These are phyloP conservation scores for Paraconiothyrium brasiliense DNA, from an alignment of 2,329 filamentous ascomycete genomes.

Conservation along the genomic window DNA sequence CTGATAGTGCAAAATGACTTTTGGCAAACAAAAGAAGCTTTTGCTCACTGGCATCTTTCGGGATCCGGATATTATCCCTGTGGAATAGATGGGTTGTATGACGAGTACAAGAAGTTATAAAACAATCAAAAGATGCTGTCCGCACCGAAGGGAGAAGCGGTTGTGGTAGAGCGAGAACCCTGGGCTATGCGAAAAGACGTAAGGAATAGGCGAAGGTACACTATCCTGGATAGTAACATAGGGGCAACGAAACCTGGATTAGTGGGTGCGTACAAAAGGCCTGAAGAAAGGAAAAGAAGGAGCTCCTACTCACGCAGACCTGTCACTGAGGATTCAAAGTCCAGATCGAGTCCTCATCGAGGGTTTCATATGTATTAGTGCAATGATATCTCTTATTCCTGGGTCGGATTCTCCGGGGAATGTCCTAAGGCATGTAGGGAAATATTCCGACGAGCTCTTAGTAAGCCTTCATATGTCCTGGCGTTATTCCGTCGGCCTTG, in stretches of 20 bases:
- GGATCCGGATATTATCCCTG: neutral
- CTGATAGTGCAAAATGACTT: neutral
- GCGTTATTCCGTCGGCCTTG: neutral
- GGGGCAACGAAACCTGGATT: neutral
- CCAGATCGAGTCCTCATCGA: neutral
- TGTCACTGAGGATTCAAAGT: neutral
- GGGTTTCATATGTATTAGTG: neutral
- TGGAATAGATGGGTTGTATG: neutral
- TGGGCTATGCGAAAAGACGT: neutral
- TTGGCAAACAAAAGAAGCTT: neutral
- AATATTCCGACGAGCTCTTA: neutral
- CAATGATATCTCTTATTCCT: neutral
- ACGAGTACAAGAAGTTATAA: neutral
- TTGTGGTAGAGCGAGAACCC: neutral
- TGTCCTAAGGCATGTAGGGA: neutral
- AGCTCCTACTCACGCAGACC: slow-evolving; percentile 2
- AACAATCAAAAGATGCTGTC: neutral
- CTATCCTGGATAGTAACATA: neutral
- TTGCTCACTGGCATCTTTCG: neutral
- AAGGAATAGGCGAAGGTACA: neutral
- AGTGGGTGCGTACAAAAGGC: neutral
- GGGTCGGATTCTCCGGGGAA: neutral
- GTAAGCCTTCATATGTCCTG: neutral
- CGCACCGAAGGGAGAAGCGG: neutral
- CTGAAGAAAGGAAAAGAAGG: neutral